Evolutionary conservation across 257 asterid species (phyloP).

Genomic region (Lycium barbarum): DNA sequence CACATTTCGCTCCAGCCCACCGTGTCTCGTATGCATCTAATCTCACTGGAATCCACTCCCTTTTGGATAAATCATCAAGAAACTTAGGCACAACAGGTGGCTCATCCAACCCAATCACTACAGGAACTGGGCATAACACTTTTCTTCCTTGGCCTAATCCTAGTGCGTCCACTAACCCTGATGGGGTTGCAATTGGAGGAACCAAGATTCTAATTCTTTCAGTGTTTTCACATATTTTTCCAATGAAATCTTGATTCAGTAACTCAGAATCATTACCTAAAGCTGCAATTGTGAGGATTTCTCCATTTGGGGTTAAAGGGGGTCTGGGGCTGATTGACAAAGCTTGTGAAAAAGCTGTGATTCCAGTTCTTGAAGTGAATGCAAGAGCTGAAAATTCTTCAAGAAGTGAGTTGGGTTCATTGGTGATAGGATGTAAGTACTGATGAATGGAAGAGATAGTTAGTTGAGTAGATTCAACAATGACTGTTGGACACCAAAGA

Average conservation of each 20-base stretch:
- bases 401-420: constrained; percentile 43
- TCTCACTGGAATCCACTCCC: constrained; percentile 66
- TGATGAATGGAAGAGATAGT: constrained; percentile 57
- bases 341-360: constrained; percentile 63
- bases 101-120: constrained; percentile 67
- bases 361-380: constrained; percentile 84
- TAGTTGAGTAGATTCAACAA: constrained; percentile 64
- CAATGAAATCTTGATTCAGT: constrained; percentile 49
- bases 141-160: constrained; percentile 64
- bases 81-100: constrained; percentile 82
- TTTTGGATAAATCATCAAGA: constrained; percentile 51
- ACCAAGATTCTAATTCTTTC: constrained; percentile 56
- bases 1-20: constrained; percentile 58
- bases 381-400: constrained; percentile 70
- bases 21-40: constrained; percentile 74
- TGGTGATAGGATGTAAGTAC: background rate
- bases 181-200: constrained; percentile 76
- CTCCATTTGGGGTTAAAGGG: constrained; percentile 53
- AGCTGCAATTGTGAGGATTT: constrained; percentile 60
- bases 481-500: constrained; percentile 70
- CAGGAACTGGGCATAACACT: constrained; percentile 77
- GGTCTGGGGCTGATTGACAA: constrained; percentile 36
- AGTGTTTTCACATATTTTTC: constrained; percentile 57
- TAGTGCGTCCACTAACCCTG: constrained; percentile 60
- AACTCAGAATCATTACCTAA: constrained; percentile 77